Evolutionary conservation across 768 basidiomycete species (phyloP), one percentile per base, ranked within the genome.

Genomic region (Neoboletus subvelutipes): DNA sequence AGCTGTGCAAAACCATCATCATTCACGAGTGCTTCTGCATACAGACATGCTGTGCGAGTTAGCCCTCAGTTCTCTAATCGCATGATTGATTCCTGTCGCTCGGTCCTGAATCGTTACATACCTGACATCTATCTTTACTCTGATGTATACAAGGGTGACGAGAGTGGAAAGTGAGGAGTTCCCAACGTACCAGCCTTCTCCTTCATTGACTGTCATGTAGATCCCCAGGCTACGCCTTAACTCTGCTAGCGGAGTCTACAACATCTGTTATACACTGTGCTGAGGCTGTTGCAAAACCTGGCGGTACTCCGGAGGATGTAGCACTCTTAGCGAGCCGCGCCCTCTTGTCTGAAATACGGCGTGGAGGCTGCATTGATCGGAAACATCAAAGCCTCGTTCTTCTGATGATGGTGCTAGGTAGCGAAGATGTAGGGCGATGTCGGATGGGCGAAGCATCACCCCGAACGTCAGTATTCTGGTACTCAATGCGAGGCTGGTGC

Each of bases 61-160:
- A 96, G 87, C 61, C 97, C 97, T 24, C 95, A 98, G 68, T 92
- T 99, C 70, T 97, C 95, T 2, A 97, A 97, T 71, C 84, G 97
- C 39, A 93, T 98, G 88, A 97, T 99, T 49, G 96, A 98, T 65
- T 84, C 95, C 9, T 86, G 92, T 18, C 86, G 97, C 39, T 94
- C 92, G 3, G 80, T 99, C 24, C 78, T 99, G 43, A 98, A 98
- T 71, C 89, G 94, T 5, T 97, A 91, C 71, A 97, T 98, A 56
- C 96, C 97, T 37, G 97, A 99, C 70, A 94, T 98, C 29, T 98
- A 98, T 74, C 84, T 99, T 39, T 96, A 98, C 71, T 96, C 97
- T 4, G 97, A 99, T 61, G 94, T 98, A 24, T 98, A 97, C 76
- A 96, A 97, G 71, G 95, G 95, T 8, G 91, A 92, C 18, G 97